These are phyloP conservation scores for Colletotrichum euphorbiae DNA, from an alignment of 2,329 filamentous ascomycete species.

Conservation along the genomic window DNA sequence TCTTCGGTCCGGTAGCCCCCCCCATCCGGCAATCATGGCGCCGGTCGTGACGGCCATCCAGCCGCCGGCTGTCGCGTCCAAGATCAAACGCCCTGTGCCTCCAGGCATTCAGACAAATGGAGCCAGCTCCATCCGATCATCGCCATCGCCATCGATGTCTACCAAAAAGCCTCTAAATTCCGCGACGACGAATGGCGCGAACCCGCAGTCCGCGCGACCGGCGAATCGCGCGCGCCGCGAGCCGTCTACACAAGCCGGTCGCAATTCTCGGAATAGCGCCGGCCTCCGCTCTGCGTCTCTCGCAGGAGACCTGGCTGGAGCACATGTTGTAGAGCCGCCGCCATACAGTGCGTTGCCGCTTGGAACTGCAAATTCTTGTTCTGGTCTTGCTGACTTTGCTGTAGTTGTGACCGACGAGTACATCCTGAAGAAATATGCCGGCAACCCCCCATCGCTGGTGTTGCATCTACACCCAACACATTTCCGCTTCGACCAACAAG, in stretches of 20 bases:
- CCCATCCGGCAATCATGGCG: conserved; percentile 57
- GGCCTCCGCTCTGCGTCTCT: conserved; percentile 62
- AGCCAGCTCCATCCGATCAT: conserved; percentile 66
- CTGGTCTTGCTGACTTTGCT: conserved; percentile 36
- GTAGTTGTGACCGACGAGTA: conserved; percentile 79
- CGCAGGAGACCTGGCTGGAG: conserved; percentile 54
- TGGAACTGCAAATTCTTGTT: not conserved
- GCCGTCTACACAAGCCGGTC: conserved; percentile 57
- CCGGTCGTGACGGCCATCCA: conserved; percentile 63
- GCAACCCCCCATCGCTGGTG: conserved; percentile 83
- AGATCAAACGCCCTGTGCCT: conserved; percentile 76
- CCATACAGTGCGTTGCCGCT: conserved; percentile 62
- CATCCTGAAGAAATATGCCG: conserved; percentile 83
- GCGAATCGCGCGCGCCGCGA: conserved; percentile 72
- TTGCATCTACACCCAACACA: conserved; percentile 87
- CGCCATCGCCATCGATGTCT: conserved; percentile 68
- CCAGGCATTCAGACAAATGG: conserved; percentile 76
- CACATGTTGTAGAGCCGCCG: conserved; percentile 56
- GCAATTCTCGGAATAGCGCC: conserved; percentile 63
- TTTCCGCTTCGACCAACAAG: conserved; percentile 93
- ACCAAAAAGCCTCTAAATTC: conserved; percentile 64
- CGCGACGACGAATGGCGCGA: conserved; percentile 56
- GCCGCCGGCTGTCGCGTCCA: conserved; percentile 59
- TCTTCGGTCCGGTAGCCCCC: conserved; percentile 26
- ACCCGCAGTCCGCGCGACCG: conserved; percentile 56